Evolutionary conservation across 2,329 filamentous ascomycete genomes (phyloP).

Genomic region (Fusarium graminum): DNA sequence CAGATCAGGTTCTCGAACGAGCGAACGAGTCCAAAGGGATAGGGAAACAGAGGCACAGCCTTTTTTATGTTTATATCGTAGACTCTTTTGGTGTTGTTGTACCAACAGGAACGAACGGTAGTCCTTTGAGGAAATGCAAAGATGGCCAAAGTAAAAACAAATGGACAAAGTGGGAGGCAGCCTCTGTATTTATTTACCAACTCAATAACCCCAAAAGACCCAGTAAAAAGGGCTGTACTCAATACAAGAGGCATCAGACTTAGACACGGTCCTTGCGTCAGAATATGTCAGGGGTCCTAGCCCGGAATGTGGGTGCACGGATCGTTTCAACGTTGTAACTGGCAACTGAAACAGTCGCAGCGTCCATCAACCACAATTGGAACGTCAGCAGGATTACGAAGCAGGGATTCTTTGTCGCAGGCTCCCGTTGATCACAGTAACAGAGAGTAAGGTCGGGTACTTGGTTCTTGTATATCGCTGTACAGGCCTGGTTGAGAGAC

Average conservation of each 20-base stretch:
- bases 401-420: slow-evolving; percentile 34
- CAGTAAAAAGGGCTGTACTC: slow-evolving; percentile 12
- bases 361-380: slow-evolving; percentile 19
- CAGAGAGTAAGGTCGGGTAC: slow-evolving; percentile 22
- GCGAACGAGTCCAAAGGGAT: slow-evolving; percentile 19
- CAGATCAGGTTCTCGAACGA: slow-evolving; percentile 20
- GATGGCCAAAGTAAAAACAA: slow-evolving; percentile 16
- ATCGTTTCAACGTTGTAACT: slow-evolving; percentile 45
- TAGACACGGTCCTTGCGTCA: slow-evolving; percentile 35
- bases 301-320: slow-evolving; percentile 43
- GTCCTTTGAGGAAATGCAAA: slow-evolving; percentile 32
- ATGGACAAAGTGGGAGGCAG: slow-evolving; percentile 1
- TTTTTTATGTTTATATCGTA: slow-evolving; percentile 24
- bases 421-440: slow-evolving; percentile 34
- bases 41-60: slow-evolving; percentile 45
- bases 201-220: slow-evolving; percentile 12
- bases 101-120: slow-evolving; percentile 27
- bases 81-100: slow-evolving; percentile 24
- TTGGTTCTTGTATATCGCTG: slow-evolving; percentile 11
- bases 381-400: slow-evolving; percentile 25
- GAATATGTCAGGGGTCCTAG: slow-evolving; percentile 27
- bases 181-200: slow-evolving; percentile 28
- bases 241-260: slow-evolving; percentile 4
- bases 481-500: background rate
- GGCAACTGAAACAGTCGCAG: slow-evolving; percentile 45